Conservation (phyloP, 2,329 filamentous ascomycete genomes). For the Clonostachys rhizophaga region DNA sequence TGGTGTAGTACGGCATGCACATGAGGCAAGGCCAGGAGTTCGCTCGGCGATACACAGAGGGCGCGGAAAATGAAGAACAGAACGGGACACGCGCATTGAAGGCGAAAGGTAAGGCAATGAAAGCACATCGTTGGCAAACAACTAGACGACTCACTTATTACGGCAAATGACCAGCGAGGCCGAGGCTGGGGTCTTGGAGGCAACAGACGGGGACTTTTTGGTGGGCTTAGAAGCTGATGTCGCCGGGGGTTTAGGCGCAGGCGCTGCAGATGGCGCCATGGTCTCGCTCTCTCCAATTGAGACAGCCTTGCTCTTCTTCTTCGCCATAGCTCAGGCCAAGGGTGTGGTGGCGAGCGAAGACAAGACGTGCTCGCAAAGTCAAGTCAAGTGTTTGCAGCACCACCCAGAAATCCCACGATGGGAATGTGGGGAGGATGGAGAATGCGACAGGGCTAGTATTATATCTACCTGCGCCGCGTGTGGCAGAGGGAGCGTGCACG, state of each 20-base stretch:
- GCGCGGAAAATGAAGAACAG: too few species aligned
- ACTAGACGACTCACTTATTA: constrained; percentile 4
- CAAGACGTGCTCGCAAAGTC: too few species aligned
- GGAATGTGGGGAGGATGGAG: too few species aligned
- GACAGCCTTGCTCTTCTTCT: constrained; percentile 1
- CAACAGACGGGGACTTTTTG: too few species aligned
- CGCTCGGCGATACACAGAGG: too few species aligned
- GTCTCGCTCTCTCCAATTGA: not conserved
- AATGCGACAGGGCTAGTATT: too few species aligned
- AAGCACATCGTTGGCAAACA: not conserved
- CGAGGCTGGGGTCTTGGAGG: too few species aligned
- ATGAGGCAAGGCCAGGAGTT: not conserved
- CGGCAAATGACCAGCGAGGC: constrained; percentile 4
- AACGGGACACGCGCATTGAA: not conserved
- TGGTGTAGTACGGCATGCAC: not conserved
- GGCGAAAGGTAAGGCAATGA: not conserved
- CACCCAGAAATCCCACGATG: too few species aligned
- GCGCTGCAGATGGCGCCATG: not conserved
- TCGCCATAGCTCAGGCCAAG: not conserved
- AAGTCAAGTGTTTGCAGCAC: too few species aligned
- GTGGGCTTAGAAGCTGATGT: not conserved
- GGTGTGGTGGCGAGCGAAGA: too few species aligned
- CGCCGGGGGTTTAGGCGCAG: not conserved
- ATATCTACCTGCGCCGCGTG: too few species aligned
- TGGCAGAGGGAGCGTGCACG: too few species aligned